Evolutionary conservation across 331 rosid species (phyloP).

Genomic region (Arachis monticola): DNA sequence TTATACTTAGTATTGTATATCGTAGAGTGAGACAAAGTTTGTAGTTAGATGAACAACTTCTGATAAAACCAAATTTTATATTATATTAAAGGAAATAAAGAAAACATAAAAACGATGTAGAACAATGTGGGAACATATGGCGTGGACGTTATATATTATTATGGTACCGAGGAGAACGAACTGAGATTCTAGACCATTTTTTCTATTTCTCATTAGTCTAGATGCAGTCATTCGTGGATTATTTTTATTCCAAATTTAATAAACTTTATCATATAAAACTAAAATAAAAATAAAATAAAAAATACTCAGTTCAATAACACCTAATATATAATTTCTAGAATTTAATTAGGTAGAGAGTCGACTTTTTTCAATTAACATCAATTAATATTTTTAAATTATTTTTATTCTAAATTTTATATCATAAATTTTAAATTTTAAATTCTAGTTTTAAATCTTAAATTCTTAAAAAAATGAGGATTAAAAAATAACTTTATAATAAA

Average conservation of each 20-base stretch:
- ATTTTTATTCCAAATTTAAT: not conserved
- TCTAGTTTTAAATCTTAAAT: too few relatives aligned
- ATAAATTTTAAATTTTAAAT: too few relatives aligned
- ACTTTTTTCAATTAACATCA: too few relatives aligned
- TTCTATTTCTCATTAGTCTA: constrained; percentile 48
- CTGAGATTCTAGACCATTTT: constrained; percentile 54
- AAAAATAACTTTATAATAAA: too few relatives aligned
- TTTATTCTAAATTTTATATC: too few relatives aligned
- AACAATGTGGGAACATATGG: constrained; percentile 66
- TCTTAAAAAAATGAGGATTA: too few relatives aligned
- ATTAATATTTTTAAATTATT: too few relatives aligned
- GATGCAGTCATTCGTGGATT: constrained; percentile 40
- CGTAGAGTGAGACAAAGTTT: constrained; percentile 53
- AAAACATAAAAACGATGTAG: constrained; percentile 47
- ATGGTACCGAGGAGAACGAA: constrained; percentile 52
- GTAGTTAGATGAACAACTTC: constrained; percentile 61
- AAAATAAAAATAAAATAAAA: too few relatives aligned
- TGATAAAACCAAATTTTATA: constrained; percentile 32
- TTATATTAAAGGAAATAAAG: constrained; percentile 32
- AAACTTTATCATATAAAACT: not conserved
- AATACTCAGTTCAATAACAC: too few relatives aligned
- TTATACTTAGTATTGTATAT: not conserved
- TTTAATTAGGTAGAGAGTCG: too few relatives aligned
- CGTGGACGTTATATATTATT: constrained; percentile 44
- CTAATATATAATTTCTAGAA: too few relatives aligned